A percentile compares a stretch with the other conserved stretches of the same genome.
Conservation (phyloP, 441 rosid genomes). For the Euphorbia schlechtendalii region DNA sequence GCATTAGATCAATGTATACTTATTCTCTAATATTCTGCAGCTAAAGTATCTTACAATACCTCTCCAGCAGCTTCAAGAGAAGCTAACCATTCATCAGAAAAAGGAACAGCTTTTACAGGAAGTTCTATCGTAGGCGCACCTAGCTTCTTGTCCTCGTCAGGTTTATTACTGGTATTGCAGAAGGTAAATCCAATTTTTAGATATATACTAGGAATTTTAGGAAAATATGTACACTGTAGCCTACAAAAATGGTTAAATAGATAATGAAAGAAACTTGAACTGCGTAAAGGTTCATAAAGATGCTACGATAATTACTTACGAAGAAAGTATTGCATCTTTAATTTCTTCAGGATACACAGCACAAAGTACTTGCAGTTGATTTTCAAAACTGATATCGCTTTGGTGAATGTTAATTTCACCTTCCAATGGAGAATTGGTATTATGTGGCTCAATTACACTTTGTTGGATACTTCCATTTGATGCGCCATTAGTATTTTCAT, state of each 20-base stretch:
- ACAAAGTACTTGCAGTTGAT: constrained; percentile 20
- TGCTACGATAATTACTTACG: constrained; percentile 36
- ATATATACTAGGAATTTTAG: neutral
- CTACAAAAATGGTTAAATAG: neutral
- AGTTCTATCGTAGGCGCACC: constrained; percentile 42
- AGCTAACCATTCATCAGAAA: constrained; percentile 94
- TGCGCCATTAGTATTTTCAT: constrained; percentile 21
- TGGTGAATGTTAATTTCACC: constrained; percentile 24
- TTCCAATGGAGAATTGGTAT: constrained; percentile 19
- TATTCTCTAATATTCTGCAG: neutral
- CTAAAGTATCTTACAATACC: constrained; percentile 32
- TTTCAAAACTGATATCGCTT: constrained; percentile 16
- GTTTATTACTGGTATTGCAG: constrained; percentile 32
- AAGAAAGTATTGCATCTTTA: constrained; percentile 21
- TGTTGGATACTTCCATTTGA: constrained; percentile 26
- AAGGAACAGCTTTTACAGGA: constrained; percentile 60
- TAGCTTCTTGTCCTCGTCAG: constrained; percentile 34
- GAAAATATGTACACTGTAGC: neutral
- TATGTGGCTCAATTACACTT: constrained; percentile 12
- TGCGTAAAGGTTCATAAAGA: constrained; percentile 5
- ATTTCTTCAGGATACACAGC: constrained; percentile 23
- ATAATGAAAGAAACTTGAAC: neutral
- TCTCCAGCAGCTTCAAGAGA: constrained; percentile 95
- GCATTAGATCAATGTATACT: constrained; percentile 10
- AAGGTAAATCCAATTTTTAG: neutral